These are phyloP conservation scores for Parmelia sp. DNA, from an alignment of 495 filamentous ascomycete genomes.

Conservation along the genomic window DNA sequence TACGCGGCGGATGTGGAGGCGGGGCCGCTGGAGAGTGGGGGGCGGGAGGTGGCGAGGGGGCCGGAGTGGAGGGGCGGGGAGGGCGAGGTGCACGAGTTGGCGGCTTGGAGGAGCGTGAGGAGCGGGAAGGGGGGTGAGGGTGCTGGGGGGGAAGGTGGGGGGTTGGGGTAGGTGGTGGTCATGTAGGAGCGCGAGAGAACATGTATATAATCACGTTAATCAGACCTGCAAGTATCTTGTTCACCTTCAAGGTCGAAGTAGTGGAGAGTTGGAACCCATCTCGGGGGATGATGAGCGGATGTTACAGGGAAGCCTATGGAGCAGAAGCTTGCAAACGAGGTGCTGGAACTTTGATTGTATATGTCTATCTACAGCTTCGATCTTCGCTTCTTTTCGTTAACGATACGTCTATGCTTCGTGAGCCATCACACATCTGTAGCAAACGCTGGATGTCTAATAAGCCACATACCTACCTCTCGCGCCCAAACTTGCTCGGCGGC, in stretches of 20 bases:
- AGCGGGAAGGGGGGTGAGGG: background rate
- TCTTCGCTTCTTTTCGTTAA: background rate
- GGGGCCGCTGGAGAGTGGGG: background rate
- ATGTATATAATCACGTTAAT: too few relatives aligned
- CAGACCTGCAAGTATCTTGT: too few relatives aligned
- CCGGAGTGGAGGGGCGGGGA: background rate
- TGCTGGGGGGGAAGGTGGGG: background rate
- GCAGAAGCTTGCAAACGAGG: background rate
- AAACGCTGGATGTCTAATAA: background rate
- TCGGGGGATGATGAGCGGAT: background rate
- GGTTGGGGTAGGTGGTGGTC: background rate
- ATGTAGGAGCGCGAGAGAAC: too few relatives aligned
- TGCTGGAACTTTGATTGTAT: background rate
- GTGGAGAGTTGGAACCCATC: too few relatives aligned
- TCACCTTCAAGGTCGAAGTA: too few relatives aligned
- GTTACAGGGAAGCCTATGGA: background rate
- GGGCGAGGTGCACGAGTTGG: conserved; percentile 12
- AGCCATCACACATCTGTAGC: background rate
- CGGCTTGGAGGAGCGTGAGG: conserved; percentile 8
- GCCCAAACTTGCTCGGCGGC: conserved; percentile 10
- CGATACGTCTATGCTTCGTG: background rate
- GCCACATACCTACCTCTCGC: conserved; percentile 19
- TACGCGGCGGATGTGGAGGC: too few relatives aligned
- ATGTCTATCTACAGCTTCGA: background rate
- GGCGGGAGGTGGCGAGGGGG: background rate